Percentiles rank a stretch among this genome's conserved stretches.
These are phyloP conservation scores for Lanmaoa rubissima DNA, from an alignment of 768 basidiomycete species.

Conservation along the genomic window DNA sequence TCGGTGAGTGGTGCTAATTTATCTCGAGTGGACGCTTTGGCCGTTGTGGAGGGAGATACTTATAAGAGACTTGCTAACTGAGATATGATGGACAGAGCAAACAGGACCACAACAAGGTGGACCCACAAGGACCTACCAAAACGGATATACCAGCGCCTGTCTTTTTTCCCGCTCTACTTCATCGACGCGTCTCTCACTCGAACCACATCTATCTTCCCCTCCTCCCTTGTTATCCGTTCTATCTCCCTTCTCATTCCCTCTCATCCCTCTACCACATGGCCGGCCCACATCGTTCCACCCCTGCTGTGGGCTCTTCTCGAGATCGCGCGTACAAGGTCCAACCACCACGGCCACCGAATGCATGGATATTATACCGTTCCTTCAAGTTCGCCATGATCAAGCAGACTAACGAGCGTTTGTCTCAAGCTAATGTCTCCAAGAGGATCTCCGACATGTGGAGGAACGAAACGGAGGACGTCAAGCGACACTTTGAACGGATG, in stretches of 20 bases:
- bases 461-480: constrained; percentile 46
- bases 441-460: constrained; percentile 65
- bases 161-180: constrained; percentile 25
- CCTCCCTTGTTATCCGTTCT: constrained; percentile 2
- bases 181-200: constrained; percentile 28
- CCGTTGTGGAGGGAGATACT: constrained; percentile 7
- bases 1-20: constrained; percentile 14
- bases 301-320: not conserved
- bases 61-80: constrained; percentile 10
- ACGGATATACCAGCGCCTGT: constrained; percentile 18
- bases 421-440: constrained; percentile 66
- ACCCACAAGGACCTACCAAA: constrained; percentile 38
- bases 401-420: constrained; percentile 32
- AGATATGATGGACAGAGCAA: constrained; percentile 16
- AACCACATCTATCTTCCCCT: constrained; percentile 20
- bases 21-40: constrained; percentile 7
- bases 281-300: constrained; percentile 16
- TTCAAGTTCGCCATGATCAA: constrained; percentile 40
- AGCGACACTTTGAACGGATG: constrained; percentile 48
- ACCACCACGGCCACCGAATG: constrained; percentile 71
- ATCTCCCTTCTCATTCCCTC: constrained; percentile 4
- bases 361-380: constrained; percentile 81
- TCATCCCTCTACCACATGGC: constrained; percentile 20
- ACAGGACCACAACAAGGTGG: constrained; percentile 34
- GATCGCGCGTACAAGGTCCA: constrained; percentile 24